Base-by-base conservation (phyloP, 2,329 filamentous ascomycete species). In the Aspergillus thermomutatus region DNA sequence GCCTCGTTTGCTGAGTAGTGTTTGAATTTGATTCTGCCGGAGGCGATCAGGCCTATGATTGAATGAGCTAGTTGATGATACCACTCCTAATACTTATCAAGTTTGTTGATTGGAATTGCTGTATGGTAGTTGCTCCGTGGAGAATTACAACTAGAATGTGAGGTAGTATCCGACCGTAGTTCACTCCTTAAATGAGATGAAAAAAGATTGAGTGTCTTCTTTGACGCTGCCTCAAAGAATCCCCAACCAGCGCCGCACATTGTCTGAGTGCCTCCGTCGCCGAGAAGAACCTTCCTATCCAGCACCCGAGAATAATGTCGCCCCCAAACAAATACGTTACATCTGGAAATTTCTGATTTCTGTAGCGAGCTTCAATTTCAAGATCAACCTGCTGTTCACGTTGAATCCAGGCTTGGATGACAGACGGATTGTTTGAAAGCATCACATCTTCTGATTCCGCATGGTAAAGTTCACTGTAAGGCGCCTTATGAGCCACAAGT, bases 271-370 rank as follows among this genome's bases (percentile, higher is more conserved):
- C 52, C 25, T 50, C 51, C 45, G 52, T 40, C 1, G 52, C 54
- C 3, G 34, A 41, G 37, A 25, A 3, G 40, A 57, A 49, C 3
- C 56, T 9, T 3, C 54, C 54, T 55, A 25, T 55, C 57, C 49
- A 60, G 26, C 52, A 57, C 27, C 49, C 51, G 23, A 57, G 50
- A 54, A 60, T 53, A 21, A 57, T 57, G 11, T 53, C n/a, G 6
- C 54, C 52, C 5, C 46, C 3, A 3, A 34, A 48, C 10, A 57
- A 19, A 27, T 27, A 48, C 37, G 57, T 37, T 28, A 57, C 26
- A 51, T 53, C 51, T 8, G 52, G 56, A 52, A 58, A 54, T 46
- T 43, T n/a, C n/a, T 53, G 21, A 23, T 45, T 58, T 49, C 27
- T 50, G 31, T 54, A 52, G 21, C 40, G 47, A 7, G 17, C 27